Evolutionary conservation across 768 basidiomycete species (phyloP), one percentile per base, ranked within the genome.

Genomic region (Chalciporus piperatus): DNA sequence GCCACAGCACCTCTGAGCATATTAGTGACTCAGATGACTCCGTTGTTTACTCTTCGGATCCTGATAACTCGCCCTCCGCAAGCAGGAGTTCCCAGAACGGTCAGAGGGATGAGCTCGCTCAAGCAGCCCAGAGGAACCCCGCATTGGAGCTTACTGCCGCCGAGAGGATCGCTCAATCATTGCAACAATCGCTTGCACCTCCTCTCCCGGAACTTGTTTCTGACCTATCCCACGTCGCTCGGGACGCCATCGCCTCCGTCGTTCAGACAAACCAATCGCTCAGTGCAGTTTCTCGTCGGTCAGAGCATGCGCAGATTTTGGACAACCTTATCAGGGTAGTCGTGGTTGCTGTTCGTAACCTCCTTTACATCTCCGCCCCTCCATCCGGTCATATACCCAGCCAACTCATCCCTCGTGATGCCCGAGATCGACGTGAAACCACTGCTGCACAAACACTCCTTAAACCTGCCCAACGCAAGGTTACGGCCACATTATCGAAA

Each of bases 401-500:
- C 45, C 77, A 75, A 50, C 69, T 83, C 41, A 74, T 81, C 41
- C 80, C 78, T 37, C 76, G 72, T 12, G 78, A 75, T 49, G 67
- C 71, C 13, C 77, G 77, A 45, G 77, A 82, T 56, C 61, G 66
- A 20, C 72, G 71, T 50, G 62, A 76, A 27, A 66, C 70, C 10
- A 68, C 78, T 11, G 66, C 77, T 13, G 71, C 79, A 1, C 78
- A 81, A 57, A 75, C 83, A 3, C 73, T 86, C 8, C 74, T 92
- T 39, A 92, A 92, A 67, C 85, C 87, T 7, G 83, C 84, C 0
- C 91, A 92, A 51, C 78, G 90, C 46, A 91, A 90, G 60, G 87
- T 96, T 28, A 91, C 92, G 2, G 89, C 92, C 8, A 92, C 92
- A 0, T 74, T 96, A 9, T 94, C 91, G 17, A 87, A 94, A 65